Percentiles rank a stretch among this genome's conserved stretches.
Conservation (phyloP, 768 basidiomycete genomes). For the Amanita molliuscula region DNA sequence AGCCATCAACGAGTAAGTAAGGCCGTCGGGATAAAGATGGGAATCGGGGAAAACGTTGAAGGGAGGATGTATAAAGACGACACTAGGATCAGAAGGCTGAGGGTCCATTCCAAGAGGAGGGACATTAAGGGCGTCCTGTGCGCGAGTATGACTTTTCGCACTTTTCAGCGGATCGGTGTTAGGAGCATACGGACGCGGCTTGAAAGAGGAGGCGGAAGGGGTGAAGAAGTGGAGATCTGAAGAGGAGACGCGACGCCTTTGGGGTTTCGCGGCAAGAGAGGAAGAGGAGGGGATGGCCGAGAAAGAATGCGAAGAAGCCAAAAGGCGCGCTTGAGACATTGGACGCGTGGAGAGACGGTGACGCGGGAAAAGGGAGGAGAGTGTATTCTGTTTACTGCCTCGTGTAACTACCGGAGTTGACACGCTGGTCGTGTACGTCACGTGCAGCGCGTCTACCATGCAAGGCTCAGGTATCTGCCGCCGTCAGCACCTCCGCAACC, state of each 20-base stretch:
- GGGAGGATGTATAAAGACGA: slow-evolving; percentile 67
- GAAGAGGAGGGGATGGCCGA: slow-evolving; percentile 14
- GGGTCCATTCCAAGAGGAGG: slow-evolving; percentile 58
- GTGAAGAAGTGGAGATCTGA: slow-evolving; percentile 51
- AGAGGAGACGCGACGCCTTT: slow-evolving; percentile 40
- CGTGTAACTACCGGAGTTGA: slow-evolving; percentile 23
- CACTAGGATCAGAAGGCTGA: slow-evolving; percentile 49
- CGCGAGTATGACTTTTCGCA: slow-evolving; percentile 19
- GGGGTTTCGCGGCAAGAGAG: slow-evolving; percentile 18
- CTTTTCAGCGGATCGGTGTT: slow-evolving; percentile 15
- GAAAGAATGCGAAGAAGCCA: slow-evolving; percentile 18
- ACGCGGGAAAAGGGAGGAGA: slow-evolving; percentile 12
- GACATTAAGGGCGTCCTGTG: slow-evolving; percentile 31
- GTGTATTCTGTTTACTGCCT: slow-evolving; percentile 22
- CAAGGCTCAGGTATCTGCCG: slow-evolving; percentile 42
- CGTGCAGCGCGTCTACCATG: slow-evolving; percentile 21
- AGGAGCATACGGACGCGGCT: slow-evolving; percentile 54
- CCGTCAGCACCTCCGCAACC: neutral
- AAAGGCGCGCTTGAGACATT: slow-evolving; percentile 12
- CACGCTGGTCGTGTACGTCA: slow-evolving; percentile 28
- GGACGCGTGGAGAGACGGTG: slow-evolving; percentile 7
- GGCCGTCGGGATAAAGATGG: slow-evolving; percentile 49
- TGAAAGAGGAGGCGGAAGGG: slow-evolving; percentile 52
- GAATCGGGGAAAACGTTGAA: slow-evolving; percentile 59
- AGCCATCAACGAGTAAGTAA: slow-evolving; percentile 64